Conservation (phyloP, 768 basidiomycete genomes). For the Tricholoma flavovirens region DNA sequence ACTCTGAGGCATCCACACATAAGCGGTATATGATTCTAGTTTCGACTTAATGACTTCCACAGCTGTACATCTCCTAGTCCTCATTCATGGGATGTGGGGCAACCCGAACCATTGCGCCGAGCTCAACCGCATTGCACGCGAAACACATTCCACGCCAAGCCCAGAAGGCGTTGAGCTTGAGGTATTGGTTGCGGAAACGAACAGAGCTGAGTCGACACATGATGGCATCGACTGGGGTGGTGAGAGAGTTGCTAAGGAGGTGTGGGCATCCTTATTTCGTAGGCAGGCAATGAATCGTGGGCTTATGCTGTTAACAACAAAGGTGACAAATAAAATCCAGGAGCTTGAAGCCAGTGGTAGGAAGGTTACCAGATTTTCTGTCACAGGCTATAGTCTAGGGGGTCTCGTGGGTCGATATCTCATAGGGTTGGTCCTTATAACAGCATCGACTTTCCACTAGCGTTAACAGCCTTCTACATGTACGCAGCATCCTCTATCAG, state of each 20-base stretch:
- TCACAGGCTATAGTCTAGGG: constrained; percentile 73
- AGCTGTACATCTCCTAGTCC: constrained; percentile 35
- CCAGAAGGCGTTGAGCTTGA: constrained; percentile 41
- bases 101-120: constrained; percentile 56
- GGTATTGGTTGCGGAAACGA: constrained; percentile 56
- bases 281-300: not conserved
- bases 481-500: constrained; percentile 53
- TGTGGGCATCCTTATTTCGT: constrained; percentile 23
- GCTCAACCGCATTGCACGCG: constrained; percentile 43
- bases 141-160: constrained; percentile 28
- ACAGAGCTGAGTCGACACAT: constrained; percentile 62
- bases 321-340: constrained; percentile 54
- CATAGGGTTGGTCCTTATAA: constrained; percentile 32
- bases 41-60: constrained; percentile 23
- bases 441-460: constrained; percentile 55
- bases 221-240: constrained; percentile 81
- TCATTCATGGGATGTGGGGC: constrained; percentile 76
- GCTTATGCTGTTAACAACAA: not conserved
- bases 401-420: constrained; percentile 39
- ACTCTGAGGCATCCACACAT: not conserved
- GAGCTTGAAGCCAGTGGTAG: constrained; percentile 44
- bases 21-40: not conserved
- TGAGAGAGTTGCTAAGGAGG: constrained; percentile 74
- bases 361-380: constrained; percentile 60
- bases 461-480: constrained; percentile 34